phyloP scores from a whole-genome alignment of 176 grass and related monocot species.

The Tuctoria greenei region DNA sequence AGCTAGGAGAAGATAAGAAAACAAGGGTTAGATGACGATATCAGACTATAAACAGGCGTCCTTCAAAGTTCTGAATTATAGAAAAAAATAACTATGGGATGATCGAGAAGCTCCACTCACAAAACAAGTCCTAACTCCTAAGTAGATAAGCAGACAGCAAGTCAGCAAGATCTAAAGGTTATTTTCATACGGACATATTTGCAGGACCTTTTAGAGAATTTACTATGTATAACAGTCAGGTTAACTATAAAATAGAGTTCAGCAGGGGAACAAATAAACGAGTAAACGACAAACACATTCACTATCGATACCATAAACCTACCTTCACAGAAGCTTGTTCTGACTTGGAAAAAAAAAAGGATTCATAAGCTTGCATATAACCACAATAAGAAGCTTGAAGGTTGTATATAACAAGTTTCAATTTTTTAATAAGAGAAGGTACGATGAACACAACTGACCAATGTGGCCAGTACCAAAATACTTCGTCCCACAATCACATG shows the following conservation, averaged over 20 bases:
- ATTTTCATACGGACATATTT: not conserved
- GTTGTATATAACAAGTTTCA: slow-evolving; percentile 1
- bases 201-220: not conserved
- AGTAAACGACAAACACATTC: not conserved
- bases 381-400: not conserved
- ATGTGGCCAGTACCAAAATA: not conserved
- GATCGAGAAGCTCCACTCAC: not conserved
- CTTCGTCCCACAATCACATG: too few species aligned
- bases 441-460: slow-evolving; percentile 1
- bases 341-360: not conserved
- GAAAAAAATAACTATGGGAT: slow-evolving; percentile 10
- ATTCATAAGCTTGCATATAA: not conserved
- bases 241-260: not conserved
- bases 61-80: not conserved
- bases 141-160: not conserved
- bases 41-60: not conserved
- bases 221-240: not conserved
- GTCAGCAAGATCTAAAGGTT: not conserved
- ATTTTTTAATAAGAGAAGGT: not conserved
- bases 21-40: slow-evolving; percentile 25
- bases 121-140: not conserved
- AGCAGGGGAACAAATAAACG: not conserved
- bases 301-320: not conserved
- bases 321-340: not conserved
- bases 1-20: slow-evolving; percentile 5